Evolutionary conservation across 2,329 filamentous ascomycete genomes (phyloP).

Genomic region (Aspergillus intermedius): DNA sequence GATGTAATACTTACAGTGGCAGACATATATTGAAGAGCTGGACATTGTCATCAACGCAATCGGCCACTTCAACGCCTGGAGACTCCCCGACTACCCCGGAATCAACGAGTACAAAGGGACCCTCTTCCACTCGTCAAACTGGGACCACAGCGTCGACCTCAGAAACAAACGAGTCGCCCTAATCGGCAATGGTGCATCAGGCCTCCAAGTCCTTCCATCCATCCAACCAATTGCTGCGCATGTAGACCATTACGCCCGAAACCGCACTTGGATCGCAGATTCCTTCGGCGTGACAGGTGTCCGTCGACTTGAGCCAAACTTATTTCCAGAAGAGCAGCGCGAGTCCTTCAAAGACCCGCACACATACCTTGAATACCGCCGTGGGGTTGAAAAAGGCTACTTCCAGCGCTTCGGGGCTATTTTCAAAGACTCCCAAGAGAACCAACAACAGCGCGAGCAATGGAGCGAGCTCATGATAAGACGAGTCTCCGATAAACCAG

Average conservation of each 20-base stretch:
- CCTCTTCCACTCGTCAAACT: slow-evolving; percentile 56
- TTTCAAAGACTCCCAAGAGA: slow-evolving; percentile 49
- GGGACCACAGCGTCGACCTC: slow-evolving; percentile 50
- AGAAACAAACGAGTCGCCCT: slow-evolving; percentile 47
- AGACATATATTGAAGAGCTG: slow-evolving; percentile 42
- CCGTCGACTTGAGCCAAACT: slow-evolving; percentile 51
- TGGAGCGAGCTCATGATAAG: slow-evolving; percentile 50
- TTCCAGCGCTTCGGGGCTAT: slow-evolving; percentile 53
- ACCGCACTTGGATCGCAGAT: slow-evolving; percentile 61
- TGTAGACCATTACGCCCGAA: slow-evolving; percentile 60
- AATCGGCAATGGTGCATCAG: slow-evolving; percentile 59
- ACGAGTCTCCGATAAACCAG: slow-evolving; percentile 49
- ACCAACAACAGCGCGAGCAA: slow-evolving; percentile 41
- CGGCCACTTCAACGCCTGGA: slow-evolving; percentile 61
- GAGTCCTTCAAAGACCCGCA: slow-evolving; percentile 55
- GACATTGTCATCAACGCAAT: slow-evolving; percentile 60
- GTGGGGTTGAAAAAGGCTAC: slow-evolving; percentile 54
- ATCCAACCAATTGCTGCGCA: slow-evolving; percentile 36
- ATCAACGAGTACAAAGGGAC: slow-evolving; percentile 50
- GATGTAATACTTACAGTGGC: slow-evolving; percentile 20
- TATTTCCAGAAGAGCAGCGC: slow-evolving; percentile 48
- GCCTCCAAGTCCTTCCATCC: slow-evolving; percentile 47
- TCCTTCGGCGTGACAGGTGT: slow-evolving; percentile 52
- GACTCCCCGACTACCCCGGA: slow-evolving; percentile 55
- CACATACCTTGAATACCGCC: slow-evolving; percentile 55